Percentiles rank a stretch among this genome's conserved stretches.
Evolutionary conservation across 2,329 filamentous ascomycete genomes (phyloP).

Genomic region (Xenosphaeropsis pyriputrescens): DNA sequence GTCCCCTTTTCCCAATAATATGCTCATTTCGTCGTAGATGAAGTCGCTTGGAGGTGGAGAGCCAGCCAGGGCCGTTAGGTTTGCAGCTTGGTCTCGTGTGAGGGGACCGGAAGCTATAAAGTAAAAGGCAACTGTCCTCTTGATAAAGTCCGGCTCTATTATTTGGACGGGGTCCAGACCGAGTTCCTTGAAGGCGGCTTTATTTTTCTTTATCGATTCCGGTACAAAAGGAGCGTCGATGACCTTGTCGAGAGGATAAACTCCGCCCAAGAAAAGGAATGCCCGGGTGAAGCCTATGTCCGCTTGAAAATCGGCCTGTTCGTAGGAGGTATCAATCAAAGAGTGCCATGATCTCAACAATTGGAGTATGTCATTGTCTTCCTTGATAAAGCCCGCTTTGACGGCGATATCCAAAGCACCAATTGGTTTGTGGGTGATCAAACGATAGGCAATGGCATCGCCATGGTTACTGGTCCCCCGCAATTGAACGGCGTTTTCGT

Average conservation of each 20-base stretch:
- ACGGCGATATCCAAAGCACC: background rate
- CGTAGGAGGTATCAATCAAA: conserved; percentile 1
- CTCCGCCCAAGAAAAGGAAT: background rate
- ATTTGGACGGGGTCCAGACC: background rate
- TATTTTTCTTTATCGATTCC: too few relatives aligned
- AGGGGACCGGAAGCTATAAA: conserved; percentile 1
- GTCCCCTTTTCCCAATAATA: background rate
- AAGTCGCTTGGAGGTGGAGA: background rate
- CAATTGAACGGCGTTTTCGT: conserved; percentile 1
- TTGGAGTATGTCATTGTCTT: background rate
- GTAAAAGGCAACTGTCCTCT: background rate
- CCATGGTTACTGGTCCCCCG: background rate
- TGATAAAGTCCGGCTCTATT: background rate
- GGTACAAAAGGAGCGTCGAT: too few relatives aligned
- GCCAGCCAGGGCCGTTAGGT: background rate
- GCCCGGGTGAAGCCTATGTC: background rate
- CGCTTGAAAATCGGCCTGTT: conserved; percentile 1
- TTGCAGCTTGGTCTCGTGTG: background rate
- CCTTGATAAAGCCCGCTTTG: background rate
- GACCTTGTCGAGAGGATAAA: too few relatives aligned
- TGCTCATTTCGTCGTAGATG: conserved; percentile 1
- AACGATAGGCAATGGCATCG: background rate
- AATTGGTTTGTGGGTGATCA: background rate
- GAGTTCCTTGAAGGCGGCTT: background rate
- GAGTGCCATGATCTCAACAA: background rate